Evolutionary conservation across 225 moss, liverwort and hornwort species (phyloP).

Genomic region (Bryum argenteum): DNA sequence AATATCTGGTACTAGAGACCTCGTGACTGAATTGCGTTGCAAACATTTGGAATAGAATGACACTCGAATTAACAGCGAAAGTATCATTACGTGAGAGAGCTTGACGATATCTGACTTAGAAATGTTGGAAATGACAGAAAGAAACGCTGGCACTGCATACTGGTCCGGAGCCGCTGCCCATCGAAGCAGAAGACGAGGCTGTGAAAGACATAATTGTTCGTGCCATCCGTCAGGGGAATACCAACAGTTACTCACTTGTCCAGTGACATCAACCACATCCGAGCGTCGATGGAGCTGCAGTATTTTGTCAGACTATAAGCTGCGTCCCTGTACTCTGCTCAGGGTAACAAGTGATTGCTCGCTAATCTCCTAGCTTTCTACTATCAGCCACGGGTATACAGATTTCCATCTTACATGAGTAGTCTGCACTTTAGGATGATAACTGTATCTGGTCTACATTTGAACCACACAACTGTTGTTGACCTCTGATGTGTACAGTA

Average conservation of each 20-base stretch:
- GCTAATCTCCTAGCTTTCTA: slow-evolving; percentile 3
- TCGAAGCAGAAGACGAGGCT: slow-evolving; percentile 47
- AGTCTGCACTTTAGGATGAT: slow-evolving; percentile 11
- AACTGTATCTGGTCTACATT: not conserved
- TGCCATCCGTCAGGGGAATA: slow-evolving; percentile 38
- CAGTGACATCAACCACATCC: not conserved
- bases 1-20: not conserved
- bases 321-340: slow-evolving; percentile 2
- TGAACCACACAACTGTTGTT: not conserved
- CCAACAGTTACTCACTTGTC: slow-evolving; percentile 2
- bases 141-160: slow-evolving; percentile 33
- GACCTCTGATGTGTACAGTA: slow-evolving; percentile 4
- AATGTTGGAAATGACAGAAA: slow-evolving; percentile 43
- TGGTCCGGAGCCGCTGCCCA: slow-evolving; percentile 28
- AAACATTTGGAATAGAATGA: slow-evolving; percentile 1
- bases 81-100: not conserved
- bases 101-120: slow-evolving; percentile 29
- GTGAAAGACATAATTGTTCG: slow-evolving; percentile 42
- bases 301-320: not conserved
- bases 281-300: not conserved
- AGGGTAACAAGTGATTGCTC: slow-evolving; percentile 13
- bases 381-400: not conserved
- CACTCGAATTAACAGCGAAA: not conserved
- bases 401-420: slow-evolving; percentile 12
- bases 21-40: not conserved